Evolutionary conservation across 139 green algal species (phyloP), one percentile per base, ranked within the genome.

Genomic region (Yamagishiella unicocca): DNA sequence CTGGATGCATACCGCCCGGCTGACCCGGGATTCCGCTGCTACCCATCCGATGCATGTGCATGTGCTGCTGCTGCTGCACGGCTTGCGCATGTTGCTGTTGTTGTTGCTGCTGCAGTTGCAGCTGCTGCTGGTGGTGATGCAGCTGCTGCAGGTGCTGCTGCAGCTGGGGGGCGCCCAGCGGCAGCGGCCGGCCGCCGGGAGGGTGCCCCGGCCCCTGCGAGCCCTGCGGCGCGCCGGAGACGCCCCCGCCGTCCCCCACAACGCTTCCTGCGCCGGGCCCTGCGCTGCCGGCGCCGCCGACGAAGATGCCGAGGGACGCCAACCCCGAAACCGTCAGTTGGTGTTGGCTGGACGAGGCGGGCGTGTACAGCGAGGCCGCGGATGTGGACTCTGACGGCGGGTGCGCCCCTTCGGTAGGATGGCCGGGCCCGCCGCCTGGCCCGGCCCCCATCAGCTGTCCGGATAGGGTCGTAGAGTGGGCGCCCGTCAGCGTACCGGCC

Each of bases 71-170:
- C 61, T 68, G 10, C 73, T 78, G 84, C 82, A 72, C 75, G 19
- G 31, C 55, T 40, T 14, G 19, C 58, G 58, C 58, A 9, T 71
- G 62, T 24, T 86, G 90, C 76, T 89, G 50, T 70, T 89, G 46
- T 64, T 64, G 37, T 40, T 87, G 61, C 42, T 64, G 62, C n/a
- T 86, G 90, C 76, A 90, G 50, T 70, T 89, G 46, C 72, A 67
- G 37, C 50, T 87, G 61, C 42, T 64, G 61, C 38, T 83, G 76
- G 53, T 66, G 77, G 10, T 86, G 80, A 21, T 83, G 62, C 66
- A 83, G 83, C 80, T 87, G 88, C 88, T 75, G 67, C 73, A 92
- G 88, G 73, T 88, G 87, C 45, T 82, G 66, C 71, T 89, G 90
- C 83, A 86, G 77, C 89, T 88, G 73, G 72, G 89, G 79, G 8